A percentile compares a stretch with the other conserved stretches of the same genome.
Evolutionary conservation across 148 eudicot species (phyloP).

Genomic region (Vaccinium myrtillus): DNA sequence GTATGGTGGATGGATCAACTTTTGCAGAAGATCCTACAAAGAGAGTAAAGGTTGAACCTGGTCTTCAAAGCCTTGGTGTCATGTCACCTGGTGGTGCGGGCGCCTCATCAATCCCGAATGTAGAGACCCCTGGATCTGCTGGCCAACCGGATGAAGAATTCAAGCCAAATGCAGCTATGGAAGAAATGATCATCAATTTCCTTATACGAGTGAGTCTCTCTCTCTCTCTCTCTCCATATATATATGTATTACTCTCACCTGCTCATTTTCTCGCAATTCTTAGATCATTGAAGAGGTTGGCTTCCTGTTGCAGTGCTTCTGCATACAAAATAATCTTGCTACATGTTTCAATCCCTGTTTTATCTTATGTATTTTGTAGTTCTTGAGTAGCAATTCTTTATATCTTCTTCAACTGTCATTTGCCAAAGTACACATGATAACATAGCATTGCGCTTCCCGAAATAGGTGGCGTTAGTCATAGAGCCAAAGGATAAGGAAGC

Average conservation of each 20-base stretch:
- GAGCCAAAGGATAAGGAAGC: conserved; percentile 99
- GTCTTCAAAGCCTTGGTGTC: conserved; percentile 81
- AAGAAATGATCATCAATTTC: conserved; percentile 99
- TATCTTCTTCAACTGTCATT: neutral
- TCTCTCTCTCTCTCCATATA: neutral
- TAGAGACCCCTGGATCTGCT: conserved; percentile 88
- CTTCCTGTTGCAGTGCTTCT: neutral
- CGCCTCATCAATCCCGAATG: conserved; percentile 72
- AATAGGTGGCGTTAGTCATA: conserved; percentile 91
- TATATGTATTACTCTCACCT: no score
- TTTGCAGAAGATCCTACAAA: conserved; percentile 73
- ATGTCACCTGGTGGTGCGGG: conserved; percentile 82
- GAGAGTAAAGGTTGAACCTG: conserved; percentile 93
- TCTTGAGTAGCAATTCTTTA: neutral
- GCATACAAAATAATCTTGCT: neutral
- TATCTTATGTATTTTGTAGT: neutral
- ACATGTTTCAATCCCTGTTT: neutral
- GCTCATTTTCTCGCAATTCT: neutral
- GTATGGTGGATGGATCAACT: conserved; percentile 53
- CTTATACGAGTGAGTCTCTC: conserved; percentile 73
- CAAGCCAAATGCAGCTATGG: conserved; percentile 99
- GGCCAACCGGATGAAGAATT: conserved; percentile 98
- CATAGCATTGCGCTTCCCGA: neutral
- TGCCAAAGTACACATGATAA: conserved; percentile 6
- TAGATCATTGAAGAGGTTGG: neutral